These are phyloP conservation scores for Murraya koenigii DNA, from an alignment of 345 rosid genomes.

Conservation along the genomic window DNA sequence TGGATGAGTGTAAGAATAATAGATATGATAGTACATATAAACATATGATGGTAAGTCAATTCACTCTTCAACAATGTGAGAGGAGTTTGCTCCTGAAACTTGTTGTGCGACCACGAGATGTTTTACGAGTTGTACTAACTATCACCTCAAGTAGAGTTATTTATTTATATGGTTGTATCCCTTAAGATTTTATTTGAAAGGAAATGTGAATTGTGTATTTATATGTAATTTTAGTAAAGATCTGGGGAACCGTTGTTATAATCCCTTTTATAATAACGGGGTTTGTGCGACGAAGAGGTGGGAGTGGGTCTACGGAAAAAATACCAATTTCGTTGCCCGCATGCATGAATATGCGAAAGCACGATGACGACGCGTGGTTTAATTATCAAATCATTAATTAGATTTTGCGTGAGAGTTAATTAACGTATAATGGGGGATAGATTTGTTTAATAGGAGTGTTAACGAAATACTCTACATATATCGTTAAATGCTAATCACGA, in stretches of 20 bases:
- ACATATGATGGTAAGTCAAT: no score
- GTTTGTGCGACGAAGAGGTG: background rate
- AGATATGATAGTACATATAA: no score
- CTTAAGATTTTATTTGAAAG: background rate
- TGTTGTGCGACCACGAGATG: no score
- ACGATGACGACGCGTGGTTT: background rate
- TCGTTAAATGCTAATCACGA: background rate
- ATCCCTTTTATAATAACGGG: background rate
- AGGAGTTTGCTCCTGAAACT: no score
- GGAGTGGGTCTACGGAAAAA: background rate
- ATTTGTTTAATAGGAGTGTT: background rate
- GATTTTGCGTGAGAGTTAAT: background rate
- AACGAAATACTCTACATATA: background rate
- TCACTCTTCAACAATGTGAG: no score
- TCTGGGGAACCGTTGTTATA: background rate
- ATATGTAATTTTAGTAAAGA: no score
- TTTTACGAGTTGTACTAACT: no score
- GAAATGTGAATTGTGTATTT: background rate
- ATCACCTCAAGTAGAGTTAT: no score
- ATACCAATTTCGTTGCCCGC: background rate
- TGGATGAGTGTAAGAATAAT: no score
- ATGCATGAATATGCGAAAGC: background rate
- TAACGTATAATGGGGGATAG: background rate
- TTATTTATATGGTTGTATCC: no score
- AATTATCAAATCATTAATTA: slow-evolving; percentile 1